Conservation (phyloP, 371 early-diverging fungal genomes). For the Haplosporangium sp. region DNA sequence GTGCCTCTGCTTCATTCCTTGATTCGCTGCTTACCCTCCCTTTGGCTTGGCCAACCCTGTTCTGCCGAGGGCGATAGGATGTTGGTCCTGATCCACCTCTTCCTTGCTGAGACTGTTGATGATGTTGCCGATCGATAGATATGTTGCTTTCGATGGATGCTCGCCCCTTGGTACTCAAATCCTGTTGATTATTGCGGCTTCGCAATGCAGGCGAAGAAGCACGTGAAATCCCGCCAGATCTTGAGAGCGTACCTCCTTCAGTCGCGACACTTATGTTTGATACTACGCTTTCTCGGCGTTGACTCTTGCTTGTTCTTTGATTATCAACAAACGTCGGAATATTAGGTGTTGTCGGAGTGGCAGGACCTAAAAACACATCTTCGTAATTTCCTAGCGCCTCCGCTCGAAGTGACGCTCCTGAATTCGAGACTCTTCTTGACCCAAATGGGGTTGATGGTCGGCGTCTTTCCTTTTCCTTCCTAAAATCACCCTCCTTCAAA, state of each 20-base stretch:
- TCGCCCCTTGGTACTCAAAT: conserved; percentile 15
- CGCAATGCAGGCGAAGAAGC: conserved; percentile 24
- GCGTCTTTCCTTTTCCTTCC: conserved; percentile 21
- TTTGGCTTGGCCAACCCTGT: conserved; percentile 26
- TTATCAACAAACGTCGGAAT: conserved; percentile 27
- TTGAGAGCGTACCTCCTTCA: conserved; percentile 10
- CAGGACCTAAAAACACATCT: conserved; percentile 7
- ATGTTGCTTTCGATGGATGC: conserved; percentile 27
- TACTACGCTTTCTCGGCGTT: conserved; percentile 20
- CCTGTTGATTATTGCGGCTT: neutral
- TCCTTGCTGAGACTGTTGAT: conserved; percentile 15
- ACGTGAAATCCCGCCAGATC: conserved; percentile 6
- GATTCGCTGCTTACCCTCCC: conserved; percentile 14
- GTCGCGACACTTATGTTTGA: conserved; percentile 31
- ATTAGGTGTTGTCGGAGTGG: conserved; percentile 26
- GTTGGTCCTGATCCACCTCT: conserved; percentile 6
- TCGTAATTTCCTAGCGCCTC: conserved; percentile 15
- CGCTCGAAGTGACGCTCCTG: neutral
- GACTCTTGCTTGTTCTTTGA: conserved; percentile 14
- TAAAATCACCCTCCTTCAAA: conserved; percentile 5
- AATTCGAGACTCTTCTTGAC: conserved; percentile 5
- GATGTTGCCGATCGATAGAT: conserved; percentile 6
- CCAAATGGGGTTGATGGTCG: conserved; percentile 6
- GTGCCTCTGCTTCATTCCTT: neutral
- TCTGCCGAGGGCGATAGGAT: conserved; percentile 27